Conservation (phyloP, 495 filamentous ascomycete genomes). For the Neurospora sp. region DNA sequence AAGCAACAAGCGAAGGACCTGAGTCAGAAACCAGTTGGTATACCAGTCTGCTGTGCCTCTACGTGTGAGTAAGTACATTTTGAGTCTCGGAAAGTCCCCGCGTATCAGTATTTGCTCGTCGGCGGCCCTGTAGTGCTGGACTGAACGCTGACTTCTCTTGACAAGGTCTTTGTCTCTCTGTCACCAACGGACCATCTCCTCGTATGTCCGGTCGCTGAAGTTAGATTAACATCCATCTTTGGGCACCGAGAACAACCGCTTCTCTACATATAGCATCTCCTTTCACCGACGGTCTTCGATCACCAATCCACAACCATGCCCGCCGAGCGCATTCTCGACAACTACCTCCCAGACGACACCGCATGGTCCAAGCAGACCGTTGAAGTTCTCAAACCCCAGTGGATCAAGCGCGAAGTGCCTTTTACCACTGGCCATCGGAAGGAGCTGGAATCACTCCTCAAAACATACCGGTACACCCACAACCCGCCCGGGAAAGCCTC, state of each 20-base stretch:
- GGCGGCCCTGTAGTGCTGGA: neutral
- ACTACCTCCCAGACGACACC: neutral
- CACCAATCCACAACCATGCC: too few relatives aligned
- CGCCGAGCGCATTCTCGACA: neutral
- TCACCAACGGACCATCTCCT: neutral
- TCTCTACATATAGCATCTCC: too few relatives aligned
- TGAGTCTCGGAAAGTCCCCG: neutral
- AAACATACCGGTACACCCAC: neutral
- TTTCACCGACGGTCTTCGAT: too few relatives aligned
- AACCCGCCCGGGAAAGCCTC: neutral
- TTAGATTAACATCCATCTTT: too few relatives aligned
- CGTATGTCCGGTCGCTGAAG: neutral
- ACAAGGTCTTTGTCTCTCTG: neutral
- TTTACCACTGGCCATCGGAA: neutral
- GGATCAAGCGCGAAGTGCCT: rapidly evolving
- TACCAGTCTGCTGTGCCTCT: rapidly evolving
- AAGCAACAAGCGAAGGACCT: neutral
- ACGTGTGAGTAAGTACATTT: neutral
- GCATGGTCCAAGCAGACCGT: neutral
- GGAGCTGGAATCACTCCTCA: neutral
- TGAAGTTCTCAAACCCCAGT: neutral
- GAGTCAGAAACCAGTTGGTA: neutral
- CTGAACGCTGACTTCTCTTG: neutral
- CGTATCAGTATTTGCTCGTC: neutral
- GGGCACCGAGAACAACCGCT: too few relatives aligned